A percentile compares a stretch with the other conserved stretches of the same genome.
phyloP scores from a whole-genome alignment of 805 yeast genomes.

The Spencermartinsiella europaea region DNA sequence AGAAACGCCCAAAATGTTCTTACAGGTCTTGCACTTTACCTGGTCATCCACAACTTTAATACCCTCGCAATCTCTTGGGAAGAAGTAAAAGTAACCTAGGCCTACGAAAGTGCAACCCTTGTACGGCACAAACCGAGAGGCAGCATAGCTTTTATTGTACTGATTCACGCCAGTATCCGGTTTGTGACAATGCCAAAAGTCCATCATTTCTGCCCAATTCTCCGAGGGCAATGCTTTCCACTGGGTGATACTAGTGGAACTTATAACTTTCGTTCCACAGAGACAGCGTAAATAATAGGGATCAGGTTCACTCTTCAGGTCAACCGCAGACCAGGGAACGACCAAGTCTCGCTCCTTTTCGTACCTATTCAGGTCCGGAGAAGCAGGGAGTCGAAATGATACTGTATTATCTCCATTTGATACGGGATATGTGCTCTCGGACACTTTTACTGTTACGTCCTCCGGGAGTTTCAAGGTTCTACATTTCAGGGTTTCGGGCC shows the following conservation, averaged over 20 bases:
- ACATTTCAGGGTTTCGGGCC: not conserved
- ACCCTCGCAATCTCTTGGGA: constrained; percentile 25
- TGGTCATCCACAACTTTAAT: not conserved
- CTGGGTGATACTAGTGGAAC: not conserved
- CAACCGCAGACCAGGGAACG: constrained; percentile 19
- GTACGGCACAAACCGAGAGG: constrained; percentile 36
- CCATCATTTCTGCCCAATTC: constrained; percentile 92
- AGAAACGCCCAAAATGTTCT: constrained; percentile 11
- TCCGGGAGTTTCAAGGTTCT: constrained; percentile 13
- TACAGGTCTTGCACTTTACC: constrained; percentile 14
- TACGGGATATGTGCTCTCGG: constrained; percentile 4
- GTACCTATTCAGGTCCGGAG: constrained; percentile 11
- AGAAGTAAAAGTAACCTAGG: constrained; percentile 46
- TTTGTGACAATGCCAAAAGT: constrained; percentile 92
- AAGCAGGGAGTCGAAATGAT: constrained; percentile 20
- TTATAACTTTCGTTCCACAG: not conserved
- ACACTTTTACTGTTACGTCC: constrained; percentile 13
- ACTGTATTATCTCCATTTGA: constrained; percentile 4
- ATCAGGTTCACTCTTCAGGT: not conserved
- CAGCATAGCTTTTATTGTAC: constrained; percentile 24
- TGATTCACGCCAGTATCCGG: constrained; percentile 25
- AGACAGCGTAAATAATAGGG: not conserved
- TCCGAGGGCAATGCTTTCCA: constrained; percentile 78
- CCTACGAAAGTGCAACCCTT: constrained; percentile 46
- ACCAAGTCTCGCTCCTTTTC: not conserved